Base-by-base conservation (phyloP, 345 rosid species). In the Acer saccharum region DNA sequence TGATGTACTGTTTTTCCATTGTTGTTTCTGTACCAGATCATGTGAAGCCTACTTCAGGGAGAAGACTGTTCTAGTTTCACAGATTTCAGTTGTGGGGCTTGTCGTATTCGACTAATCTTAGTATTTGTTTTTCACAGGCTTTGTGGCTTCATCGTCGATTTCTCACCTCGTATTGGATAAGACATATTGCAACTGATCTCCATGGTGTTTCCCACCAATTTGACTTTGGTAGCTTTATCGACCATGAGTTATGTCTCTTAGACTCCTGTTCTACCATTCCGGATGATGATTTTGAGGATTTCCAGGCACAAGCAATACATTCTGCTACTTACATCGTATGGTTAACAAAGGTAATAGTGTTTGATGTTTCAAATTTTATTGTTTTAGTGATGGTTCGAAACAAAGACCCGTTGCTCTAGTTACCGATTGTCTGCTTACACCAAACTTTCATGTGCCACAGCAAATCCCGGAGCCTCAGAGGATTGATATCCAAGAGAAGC, bases 91-190 rank as follows among this genome's bases (percentile, higher is more conserved):
- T 43, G 27, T 14, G 9, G 11, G 35, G 1, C 66, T 44, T 58
- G 0, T 50, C 18, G 5, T 58, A 60, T 54, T 16, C 70, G 21
- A 29, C 39, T 18, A 23, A 1, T 29, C 61, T 63, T 54, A 43
- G 7, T 70, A 39, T 35, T 55, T 2, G 20, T 70, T 8, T 71
- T 68, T 80, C 54, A 32, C 90, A 95, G 96, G 97, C 94, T 60
- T 80, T 91, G 64, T 95, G 97, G 97, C 90, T 93, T 72, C 91
- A 96, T 77, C 90, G 97, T 3, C 90, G 97, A 20, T 95, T 90
- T 81, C 93, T 95, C 68, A 87, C 93, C 71, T 80, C 85, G 10
- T 79, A 71, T 69, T 89, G 91, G 91, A 78, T 92, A 39, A 73
- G 80, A 80, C 78, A 86, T 86, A 81, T 91, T 48, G 67, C 73